Evolutionary conservation across 768 basidiomycete species (phyloP).

Genomic region (Mycena filopes): DNA sequence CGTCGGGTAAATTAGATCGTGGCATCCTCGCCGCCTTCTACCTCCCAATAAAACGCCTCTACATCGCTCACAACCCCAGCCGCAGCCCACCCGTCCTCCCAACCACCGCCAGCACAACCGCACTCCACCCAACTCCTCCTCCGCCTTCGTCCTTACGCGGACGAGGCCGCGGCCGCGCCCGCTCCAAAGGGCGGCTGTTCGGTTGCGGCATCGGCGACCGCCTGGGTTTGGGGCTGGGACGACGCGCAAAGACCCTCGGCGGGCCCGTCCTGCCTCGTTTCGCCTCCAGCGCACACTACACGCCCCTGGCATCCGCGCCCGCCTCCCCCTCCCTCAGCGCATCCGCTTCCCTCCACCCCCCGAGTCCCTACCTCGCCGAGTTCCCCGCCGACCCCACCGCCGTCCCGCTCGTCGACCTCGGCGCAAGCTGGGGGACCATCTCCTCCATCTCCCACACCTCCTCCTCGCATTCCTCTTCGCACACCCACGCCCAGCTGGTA

Average conservation of each 20-base stretch:
- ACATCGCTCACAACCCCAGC: not conserved
- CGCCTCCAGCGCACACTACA: not conserved
- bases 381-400: not conserved
- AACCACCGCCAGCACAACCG: not conserved
- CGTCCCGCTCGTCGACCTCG: conserved; percentile 15
- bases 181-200: not conserved
- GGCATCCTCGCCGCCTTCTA: too few relatives aligned
- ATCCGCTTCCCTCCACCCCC: too few relatives aligned
- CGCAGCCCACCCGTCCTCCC: not conserved
- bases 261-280: conserved; percentile 22
- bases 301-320: not conserved
- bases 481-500: conserved; percentile 5
- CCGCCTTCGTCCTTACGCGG: not conserved
- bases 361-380: not conserved
- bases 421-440: conserved; percentile 3
- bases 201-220: not conserved
- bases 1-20: too few relatives aligned
- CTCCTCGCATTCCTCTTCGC: not conserved
- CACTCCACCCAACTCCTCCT: not conserved
- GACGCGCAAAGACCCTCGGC: conserved; percentile 1
- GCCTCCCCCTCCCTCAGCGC: not conserved
- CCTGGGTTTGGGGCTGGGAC: not conserved
- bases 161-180: conserved; percentile 1
- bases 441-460: not conserved
- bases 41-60: not conserved